Base-by-base conservation (phyloP, 208 protist species). In the Vickermania ingenoplastis region DNA sequence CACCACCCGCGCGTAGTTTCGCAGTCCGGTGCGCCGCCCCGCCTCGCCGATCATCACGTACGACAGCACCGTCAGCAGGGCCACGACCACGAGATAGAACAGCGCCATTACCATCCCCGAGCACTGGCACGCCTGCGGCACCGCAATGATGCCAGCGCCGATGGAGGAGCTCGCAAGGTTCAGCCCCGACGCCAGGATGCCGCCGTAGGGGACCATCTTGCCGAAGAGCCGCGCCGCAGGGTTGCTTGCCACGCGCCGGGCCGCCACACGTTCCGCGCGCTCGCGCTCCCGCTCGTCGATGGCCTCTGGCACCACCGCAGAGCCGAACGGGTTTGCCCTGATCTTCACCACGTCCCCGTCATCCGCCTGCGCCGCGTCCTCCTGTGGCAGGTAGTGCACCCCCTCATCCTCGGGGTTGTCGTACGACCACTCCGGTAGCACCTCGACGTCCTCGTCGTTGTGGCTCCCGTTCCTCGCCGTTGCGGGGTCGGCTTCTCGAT, bases 101-200 rank as follows among this genome's bases (percentile, higher is more conserved):
- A 84, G 31, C 1, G 73, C 64, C 71, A 91, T 80, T 22, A 77
- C 58, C 21, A 91, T 25, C 13, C 86, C 86, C 30, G 60, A 74
- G 2, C 36, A 67, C 21, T 67, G 41, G 48, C 85, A 86, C 41
- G 86, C 75, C 13, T 50, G 71, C 2, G 81, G 79, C 0, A 93
- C 63, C 11, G 77, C 67, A 45, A 93, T 74, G 49, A 89, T 86
- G 27, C 83, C 83, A 22, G 70, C 86, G 3, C 86, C 86, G 21
- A 91, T 31, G 27, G 77, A 75, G 21, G 72, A 71, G 60, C 65
- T 78, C 27, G 73, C 77, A 2, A 93, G 63, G 61, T 83, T 89
- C 61, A 91, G 81, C 25, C 50, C 50, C 11, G 50, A 54, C 5
- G 50, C 13, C n/a, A 54, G 13, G 50, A 54, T 54, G 22, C 50